phyloP scores from a whole-genome alignment of 1,139 yeast genomes.

The Taphrina deformans region DNA sequence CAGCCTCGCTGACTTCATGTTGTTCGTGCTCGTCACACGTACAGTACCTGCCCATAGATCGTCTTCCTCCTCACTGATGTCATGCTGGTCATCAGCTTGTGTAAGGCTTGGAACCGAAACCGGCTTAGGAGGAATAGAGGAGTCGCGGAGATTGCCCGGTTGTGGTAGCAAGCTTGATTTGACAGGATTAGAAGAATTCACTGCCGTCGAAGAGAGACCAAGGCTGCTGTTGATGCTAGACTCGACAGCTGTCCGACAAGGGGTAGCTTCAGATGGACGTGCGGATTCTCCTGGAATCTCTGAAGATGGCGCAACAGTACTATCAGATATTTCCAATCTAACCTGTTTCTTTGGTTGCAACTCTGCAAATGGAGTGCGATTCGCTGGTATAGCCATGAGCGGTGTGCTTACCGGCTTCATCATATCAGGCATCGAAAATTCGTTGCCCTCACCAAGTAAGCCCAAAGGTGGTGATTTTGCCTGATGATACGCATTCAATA shows the following conservation, averaged over 20 bases:
- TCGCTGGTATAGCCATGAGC: conserved; percentile 75
- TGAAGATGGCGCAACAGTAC: neutral
- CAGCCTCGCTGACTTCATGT: neutral
- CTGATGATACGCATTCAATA: neutral
- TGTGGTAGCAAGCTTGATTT: neutral
- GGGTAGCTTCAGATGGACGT: neutral
- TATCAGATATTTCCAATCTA: neutral
- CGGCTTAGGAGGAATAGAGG: neutral
- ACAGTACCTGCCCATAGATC: conserved; percentile 14
- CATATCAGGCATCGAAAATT: conserved; percentile 9
- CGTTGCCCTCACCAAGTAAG: conserved; percentile 9
- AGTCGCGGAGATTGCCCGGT: neutral
- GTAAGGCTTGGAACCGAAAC: neutral
- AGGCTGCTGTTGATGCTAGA: neutral
- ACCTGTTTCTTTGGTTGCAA: neutral
- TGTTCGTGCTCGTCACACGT: neutral
- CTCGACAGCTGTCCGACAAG: neutral
- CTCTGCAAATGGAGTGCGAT: conserved; percentile 43
- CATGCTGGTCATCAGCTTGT: neutral
- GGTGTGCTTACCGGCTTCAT: conserved; percentile 34
- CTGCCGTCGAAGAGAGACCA: neutral
- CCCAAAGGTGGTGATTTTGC: neutral
- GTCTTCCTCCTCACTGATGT: conserved; percentile 1
- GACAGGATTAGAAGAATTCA: neutral
- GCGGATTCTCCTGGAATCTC: neutral